A percentile compares a stretch with the other conserved stretches of the same genome.
These are phyloP conservation scores for Hypsizygus ulmarius DNA, from an alignment of 1,284 basidiomycete species.

Conservation along the genomic window DNA sequence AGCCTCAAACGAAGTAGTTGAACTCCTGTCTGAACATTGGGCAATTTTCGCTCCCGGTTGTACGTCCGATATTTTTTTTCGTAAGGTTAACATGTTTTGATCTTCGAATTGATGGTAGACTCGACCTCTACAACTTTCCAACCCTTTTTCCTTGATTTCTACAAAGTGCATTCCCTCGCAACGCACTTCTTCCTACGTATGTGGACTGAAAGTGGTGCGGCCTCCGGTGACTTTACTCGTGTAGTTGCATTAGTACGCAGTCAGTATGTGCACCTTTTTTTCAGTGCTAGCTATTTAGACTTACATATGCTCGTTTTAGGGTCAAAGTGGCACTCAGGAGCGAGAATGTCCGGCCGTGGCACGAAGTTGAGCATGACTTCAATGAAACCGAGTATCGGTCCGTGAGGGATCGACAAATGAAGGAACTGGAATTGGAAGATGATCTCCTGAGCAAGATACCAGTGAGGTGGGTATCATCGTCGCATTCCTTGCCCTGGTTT, in stretches of 20 bases:
- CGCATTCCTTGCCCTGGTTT: not conserved
- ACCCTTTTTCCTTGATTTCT: constrained; percentile 88
- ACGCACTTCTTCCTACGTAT: constrained; percentile 91
- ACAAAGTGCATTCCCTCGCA: constrained; percentile 79
- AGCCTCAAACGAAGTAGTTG: constrained; percentile 86
- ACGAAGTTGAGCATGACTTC: constrained; percentile 85
- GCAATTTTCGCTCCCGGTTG: constrained; percentile 76
- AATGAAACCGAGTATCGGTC: constrained; percentile 82
- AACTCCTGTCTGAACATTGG: constrained; percentile 87
- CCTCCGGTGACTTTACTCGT: constrained; percentile 75
- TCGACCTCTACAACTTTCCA: constrained; percentile 83
- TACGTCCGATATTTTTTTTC: constrained; percentile 34
- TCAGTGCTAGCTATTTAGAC: not conserved
- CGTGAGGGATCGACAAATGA: constrained; percentile 91
- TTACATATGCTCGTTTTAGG: constrained; percentile 34
- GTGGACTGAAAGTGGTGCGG: constrained; percentile 92
- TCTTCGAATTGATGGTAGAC: constrained; percentile 39
- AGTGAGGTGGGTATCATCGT: constrained; percentile 57
- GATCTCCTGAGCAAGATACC: constrained; percentile 84
- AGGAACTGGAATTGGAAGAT: constrained; percentile 89
- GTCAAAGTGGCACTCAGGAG: constrained; percentile 75
- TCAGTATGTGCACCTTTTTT: constrained; percentile 57
- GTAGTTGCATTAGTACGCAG: constrained; percentile 82
- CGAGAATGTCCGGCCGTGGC: constrained; percentile 81
- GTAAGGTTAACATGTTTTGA: not conserved